Percentiles rank a stretch among this genome's conserved stretches.
These are phyloP conservation scores for Trypanosoma avium DNA, from an alignment of 208 protist species.

Conservation along the genomic window DNA sequence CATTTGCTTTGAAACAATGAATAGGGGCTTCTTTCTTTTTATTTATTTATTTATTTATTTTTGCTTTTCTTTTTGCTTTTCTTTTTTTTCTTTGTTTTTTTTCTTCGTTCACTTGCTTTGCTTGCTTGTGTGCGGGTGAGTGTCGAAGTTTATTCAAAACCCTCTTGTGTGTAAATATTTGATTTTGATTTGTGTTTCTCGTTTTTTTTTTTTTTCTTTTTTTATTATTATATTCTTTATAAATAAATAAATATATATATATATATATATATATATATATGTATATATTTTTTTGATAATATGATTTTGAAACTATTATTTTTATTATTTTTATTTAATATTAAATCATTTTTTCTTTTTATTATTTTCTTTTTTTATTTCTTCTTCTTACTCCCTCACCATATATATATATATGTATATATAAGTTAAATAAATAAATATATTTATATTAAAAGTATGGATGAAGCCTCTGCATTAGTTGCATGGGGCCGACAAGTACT, in stretches of 20 bases:
- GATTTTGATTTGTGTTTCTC: slow-evolving; percentile 6
- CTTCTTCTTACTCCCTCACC: too few relatives aligned
- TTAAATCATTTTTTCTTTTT: too few relatives aligned
- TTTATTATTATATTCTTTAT: background rate
- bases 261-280: background rate
- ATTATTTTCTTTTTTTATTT: too few relatives aligned
- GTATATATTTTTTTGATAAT: background rate
- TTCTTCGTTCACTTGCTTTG: background rate
- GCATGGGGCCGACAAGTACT: slow-evolving; percentile 25
- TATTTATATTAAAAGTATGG: slow-evolving; percentile 6
- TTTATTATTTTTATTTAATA: too few relatives aligned
- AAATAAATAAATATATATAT: background rate
- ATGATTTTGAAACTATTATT: too few relatives aligned
- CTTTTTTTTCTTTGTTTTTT: background rate
- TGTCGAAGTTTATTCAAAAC: too few relatives aligned
- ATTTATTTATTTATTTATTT: background rate
- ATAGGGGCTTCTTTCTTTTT: background rate
- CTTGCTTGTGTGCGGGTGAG: slow-evolving; percentile 16
- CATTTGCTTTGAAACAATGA: too few relatives aligned
- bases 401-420: background rate
- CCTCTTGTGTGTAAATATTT: too few relatives aligned
- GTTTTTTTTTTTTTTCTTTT: slow-evolving; percentile 3
- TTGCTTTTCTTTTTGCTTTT: background rate
- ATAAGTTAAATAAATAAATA: background rate
- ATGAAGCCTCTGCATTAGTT: slow-evolving; percentile 20